Percentiles rank a stretch among this genome's conserved stretches.
phyloP scores from a whole-genome alignment of 805 yeast species.

The Candida andamanensis region DNA sequence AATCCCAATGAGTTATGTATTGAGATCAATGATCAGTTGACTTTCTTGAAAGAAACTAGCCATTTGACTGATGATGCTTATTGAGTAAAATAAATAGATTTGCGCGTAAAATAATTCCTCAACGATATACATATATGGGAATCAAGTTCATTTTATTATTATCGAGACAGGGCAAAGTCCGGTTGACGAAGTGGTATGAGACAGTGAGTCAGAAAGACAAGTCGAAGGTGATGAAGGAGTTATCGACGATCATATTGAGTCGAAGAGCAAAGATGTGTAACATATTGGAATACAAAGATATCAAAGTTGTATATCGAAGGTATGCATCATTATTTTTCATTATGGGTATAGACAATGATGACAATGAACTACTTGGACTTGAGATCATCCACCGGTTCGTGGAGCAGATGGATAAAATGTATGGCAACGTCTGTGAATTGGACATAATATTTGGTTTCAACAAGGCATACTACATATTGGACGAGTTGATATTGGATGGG shows the following conservation, averaged over 20 bases:
- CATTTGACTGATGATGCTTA: constrained; percentile 13
- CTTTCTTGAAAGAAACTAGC: constrained; percentile 29
- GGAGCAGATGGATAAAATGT: constrained; percentile 93
- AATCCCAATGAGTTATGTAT: constrained; percentile 41
- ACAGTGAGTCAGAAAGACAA: constrained; percentile 83
- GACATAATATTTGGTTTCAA: constrained; percentile 95
- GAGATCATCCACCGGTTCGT: constrained; percentile 91
- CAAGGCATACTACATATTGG: constrained; percentile 86
- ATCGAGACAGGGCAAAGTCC: constrained; percentile 92
- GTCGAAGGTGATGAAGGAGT: constrained; percentile 74
- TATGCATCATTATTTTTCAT: constrained; percentile 92
- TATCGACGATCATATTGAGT: constrained; percentile 77
- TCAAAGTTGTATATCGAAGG: constrained; percentile 83
- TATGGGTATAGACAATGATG: constrained; percentile 76
- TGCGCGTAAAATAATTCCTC: not conserved
- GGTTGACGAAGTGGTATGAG: constrained; percentile 90
- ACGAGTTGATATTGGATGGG: constrained; percentile 87
- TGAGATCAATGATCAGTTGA: constrained; percentile 46
- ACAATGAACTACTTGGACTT: constrained; percentile 80
- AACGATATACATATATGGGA: constrained; percentile 43
- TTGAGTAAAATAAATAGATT: constrained; percentile 1
- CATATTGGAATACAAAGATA: constrained; percentile 78
- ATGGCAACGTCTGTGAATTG: constrained; percentile 93
- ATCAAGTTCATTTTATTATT: constrained; percentile 75
- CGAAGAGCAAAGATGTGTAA: constrained; percentile 95